Evolutionary conservation across 768 basidiomycete genomes (phyloP).

Genomic region (Coprinellus aureogranulatus): DNA sequence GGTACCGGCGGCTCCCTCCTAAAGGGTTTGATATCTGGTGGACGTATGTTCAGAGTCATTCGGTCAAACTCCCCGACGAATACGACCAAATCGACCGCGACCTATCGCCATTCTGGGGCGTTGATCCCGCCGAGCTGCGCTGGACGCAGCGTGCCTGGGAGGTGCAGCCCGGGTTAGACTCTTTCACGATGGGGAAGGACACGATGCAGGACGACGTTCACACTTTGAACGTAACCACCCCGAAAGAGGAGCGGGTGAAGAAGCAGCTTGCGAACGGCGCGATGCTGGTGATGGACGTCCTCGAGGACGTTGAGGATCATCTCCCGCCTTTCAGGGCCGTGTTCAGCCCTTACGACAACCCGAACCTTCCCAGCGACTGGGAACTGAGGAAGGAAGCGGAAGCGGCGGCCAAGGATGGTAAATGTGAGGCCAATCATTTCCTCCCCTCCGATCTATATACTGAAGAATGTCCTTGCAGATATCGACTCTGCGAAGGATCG

Average conservation of each 20-base stretch:
- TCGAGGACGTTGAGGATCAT: constrained; percentile 37
- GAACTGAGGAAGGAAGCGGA: constrained; percentile 33
- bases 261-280: constrained; percentile 27
- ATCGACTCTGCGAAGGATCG: constrained; percentile 32
- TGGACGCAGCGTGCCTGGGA: constrained; percentile 36
- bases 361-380: constrained; percentile 37
- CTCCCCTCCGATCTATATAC: too few species aligned
- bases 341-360: constrained; percentile 51
- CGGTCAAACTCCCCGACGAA: constrained; percentile 78
- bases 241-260: constrained; percentile 20
- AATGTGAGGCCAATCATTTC: too few species aligned
- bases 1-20: constrained; percentile 77
- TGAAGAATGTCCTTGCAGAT: constrained; percentile 25
- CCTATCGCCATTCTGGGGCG: constrained; percentile 76
- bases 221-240: constrained; percentile 26
- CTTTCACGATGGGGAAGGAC: constrained; percentile 41
- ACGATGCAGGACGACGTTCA: constrained; percentile 19
- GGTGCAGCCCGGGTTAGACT: constrained; percentile 32
- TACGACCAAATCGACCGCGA: constrained; percentile 74
- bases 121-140: constrained; percentile 42
- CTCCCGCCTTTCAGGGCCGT: constrained; percentile 50
- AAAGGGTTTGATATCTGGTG: constrained; percentile 73
- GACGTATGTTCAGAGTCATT: constrained; percentile 54
- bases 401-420: constrained; percentile 34
- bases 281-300: constrained; percentile 34